Evolutionary conservation across 352 stramenopile species (phyloP), one percentile per base, ranked within the genome.

Genomic region (Phytophthora syringae): DNA sequence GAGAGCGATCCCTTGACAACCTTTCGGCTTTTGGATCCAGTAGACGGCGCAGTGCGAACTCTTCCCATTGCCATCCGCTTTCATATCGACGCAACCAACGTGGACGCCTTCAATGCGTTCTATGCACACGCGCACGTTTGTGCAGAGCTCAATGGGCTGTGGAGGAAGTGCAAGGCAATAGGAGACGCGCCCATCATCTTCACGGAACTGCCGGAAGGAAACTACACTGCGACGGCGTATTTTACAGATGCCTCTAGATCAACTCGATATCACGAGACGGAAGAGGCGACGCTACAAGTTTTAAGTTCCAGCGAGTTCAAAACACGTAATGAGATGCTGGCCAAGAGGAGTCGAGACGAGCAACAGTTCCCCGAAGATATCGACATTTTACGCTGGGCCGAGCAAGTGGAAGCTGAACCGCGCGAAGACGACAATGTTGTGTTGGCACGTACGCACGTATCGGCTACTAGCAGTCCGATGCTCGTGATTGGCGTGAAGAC

Each of bases 401-500:
- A 64, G 10, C 49, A 55, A 7, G 36, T 3, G 30, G 12, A 42
- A 2, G 52, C 16, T 16, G 32, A 37, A 18, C 32, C 37, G 4
- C 25, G 9, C 0, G 48, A 53, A 10, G 45, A 64, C 4, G 37
- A 60, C 16, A 36, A 60, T 22, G 5, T 49, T 2, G 44, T 56
- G 18, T 43, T 64, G 7, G n/a, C 56, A 40, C 25, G 45, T 15
- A 49, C 16, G 7, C 21, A 34, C 18, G 21, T 37, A 1, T 28
- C 22, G 11, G 16, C 34, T 3, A 56, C 24, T 30, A 47, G 2
- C 15, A 51, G 60, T 2, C 47, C 62, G 11, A 22, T 74, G 20
- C 45, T 86, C 18, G 52, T 86, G 12, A 70, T 86, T 48, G 77
- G 74, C 5, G 61, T 86, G 48, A 86, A 86, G 22, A 76, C 74